These are phyloP conservation scores for Pseudonectria buxi DNA, from an alignment of 2,329 filamentous ascomycete genomes.

Conservation along the genomic window DNA sequence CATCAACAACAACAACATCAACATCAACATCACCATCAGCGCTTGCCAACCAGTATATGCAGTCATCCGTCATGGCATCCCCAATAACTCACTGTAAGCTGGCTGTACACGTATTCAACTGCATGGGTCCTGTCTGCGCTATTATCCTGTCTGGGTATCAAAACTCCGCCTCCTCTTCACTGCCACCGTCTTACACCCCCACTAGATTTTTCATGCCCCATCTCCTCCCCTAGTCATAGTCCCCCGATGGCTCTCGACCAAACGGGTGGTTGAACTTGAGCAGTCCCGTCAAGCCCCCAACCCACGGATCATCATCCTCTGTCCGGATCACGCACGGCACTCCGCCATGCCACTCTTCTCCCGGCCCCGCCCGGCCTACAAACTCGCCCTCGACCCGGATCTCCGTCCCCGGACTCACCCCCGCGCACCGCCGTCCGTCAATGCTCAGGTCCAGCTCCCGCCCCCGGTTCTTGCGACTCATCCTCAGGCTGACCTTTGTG, in stretches of 20 bases:
- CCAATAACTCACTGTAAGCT: too few species aligned
- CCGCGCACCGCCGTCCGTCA: conserved; percentile 64
- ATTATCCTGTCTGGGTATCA: too few species aligned
- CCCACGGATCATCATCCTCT: conserved; percentile 86
- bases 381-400: conserved; percentile 84
- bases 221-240: conserved; percentile 21
- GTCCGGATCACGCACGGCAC: conserved; percentile 83
- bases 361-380: conserved; percentile 43
- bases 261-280: conserved; percentile 98
- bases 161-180: too few species aligned
- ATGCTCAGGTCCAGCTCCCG: conserved; percentile 73
- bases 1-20: too few species aligned
- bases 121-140: too few species aligned
- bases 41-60: too few species aligned
- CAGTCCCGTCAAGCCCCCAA: conserved; percentile 85
- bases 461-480: conserved; percentile 74
- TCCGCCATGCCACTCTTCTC: conserved; percentile 61
- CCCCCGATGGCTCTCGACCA: conserved; percentile 43
- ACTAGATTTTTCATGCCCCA: too few species aligned
- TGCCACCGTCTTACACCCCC: too few species aligned
- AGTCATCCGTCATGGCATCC: too few species aligned
- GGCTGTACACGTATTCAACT: too few species aligned
- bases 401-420: conserved; percentile 70
- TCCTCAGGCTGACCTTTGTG: conserved; percentile 71
- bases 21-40: too few species aligned